phyloP scores from a whole-genome alignment of 2,329 filamentous ascomycete genomes.

The Alternaria burnsii region DNA sequence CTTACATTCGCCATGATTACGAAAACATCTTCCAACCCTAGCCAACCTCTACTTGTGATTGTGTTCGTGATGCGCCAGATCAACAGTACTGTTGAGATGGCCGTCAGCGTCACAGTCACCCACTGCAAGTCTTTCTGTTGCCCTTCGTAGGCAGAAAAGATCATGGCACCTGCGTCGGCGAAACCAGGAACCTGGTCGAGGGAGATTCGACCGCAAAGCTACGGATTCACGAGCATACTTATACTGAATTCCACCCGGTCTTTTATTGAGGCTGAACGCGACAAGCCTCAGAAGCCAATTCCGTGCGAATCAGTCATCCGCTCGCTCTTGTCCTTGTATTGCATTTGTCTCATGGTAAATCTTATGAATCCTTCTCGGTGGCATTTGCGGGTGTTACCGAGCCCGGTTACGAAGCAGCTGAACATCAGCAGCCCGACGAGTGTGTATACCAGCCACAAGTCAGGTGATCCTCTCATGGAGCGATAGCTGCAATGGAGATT shows the following conservation, averaged over 20 bases:
- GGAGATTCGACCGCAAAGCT: not conserved
- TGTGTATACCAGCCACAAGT: not conserved
- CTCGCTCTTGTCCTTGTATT: not conserved
- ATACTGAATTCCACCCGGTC: not conserved
- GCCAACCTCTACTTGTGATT: conserved; percentile 33
- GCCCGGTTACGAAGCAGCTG: not conserved
- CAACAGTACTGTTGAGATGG: conserved; percentile 28
- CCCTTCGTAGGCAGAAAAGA: conserved; percentile 31
- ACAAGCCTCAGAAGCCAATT: not conserved
- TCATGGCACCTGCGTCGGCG: conserved; percentile 12
- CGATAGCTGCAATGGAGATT: not conserved
- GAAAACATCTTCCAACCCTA: conserved; percentile 36
- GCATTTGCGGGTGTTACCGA: not conserved
- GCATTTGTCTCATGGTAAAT: not conserved
- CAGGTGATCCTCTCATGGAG: not conserved
- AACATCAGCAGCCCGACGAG: not conserved
- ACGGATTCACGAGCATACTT: not conserved
- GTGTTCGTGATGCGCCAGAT: conserved; percentile 26
- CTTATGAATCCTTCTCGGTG: not conserved
- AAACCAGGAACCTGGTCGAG: not conserved
- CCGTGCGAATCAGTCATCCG: not conserved
- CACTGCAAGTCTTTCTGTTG: conserved; percentile 34
- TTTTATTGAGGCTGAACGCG: not conserved
- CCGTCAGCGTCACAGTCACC: conserved; percentile 30
- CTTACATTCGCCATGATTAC: conserved; percentile 34